Percentiles rank a stretch among this genome's conserved stretches.
Conservation (phyloP, 2,329 filamentous ascomycete genomes). For the Cadophora sp. region DNA sequence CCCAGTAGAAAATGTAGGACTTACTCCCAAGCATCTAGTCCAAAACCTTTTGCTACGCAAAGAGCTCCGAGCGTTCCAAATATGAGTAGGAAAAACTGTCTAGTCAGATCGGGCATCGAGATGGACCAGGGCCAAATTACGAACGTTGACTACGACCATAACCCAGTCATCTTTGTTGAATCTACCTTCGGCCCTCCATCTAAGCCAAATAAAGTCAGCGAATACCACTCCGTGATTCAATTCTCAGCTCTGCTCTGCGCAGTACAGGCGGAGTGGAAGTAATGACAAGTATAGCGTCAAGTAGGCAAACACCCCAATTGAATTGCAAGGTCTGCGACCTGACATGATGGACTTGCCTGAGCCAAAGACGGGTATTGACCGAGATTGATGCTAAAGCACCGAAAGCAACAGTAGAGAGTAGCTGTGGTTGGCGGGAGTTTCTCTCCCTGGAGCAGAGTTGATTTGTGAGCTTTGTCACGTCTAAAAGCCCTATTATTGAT, state of each 20-base stretch:
- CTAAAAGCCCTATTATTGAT: slow-evolving; percentile 9
- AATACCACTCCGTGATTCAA: not conserved
- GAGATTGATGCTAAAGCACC: slow-evolving; percentile 11
- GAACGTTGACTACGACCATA: slow-evolving; percentile 17
- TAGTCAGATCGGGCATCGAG: not conserved
- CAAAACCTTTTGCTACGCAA: not conserved
- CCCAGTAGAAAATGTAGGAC: not conserved
- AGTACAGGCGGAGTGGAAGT: not conserved
- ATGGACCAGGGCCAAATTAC: not conserved
- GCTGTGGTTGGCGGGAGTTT: slow-evolving; percentile 11
- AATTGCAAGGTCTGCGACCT: not conserved
- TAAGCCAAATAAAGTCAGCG: not conserved
- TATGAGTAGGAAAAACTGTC: slow-evolving; percentile 8
- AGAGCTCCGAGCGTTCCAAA: not conserved
- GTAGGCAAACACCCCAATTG: not conserved
- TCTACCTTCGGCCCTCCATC: slow-evolving; percentile 14
- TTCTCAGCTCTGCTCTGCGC: too few species aligned
- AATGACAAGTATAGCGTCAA: not conserved
- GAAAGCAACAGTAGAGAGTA: slow-evolving; percentile 18
- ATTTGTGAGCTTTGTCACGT: slow-evolving; percentile 13
- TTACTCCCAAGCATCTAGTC: slow-evolving; percentile 5
- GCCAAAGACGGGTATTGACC: slow-evolving; percentile 13
- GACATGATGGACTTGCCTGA: not conserved
- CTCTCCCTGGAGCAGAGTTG: slow-evolving; percentile 8
- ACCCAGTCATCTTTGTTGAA: slow-evolving; percentile 23